Evolutionary conservation across 768 basidiomycete species (phyloP).

Genomic region (Termitomyces heimii): DNA sequence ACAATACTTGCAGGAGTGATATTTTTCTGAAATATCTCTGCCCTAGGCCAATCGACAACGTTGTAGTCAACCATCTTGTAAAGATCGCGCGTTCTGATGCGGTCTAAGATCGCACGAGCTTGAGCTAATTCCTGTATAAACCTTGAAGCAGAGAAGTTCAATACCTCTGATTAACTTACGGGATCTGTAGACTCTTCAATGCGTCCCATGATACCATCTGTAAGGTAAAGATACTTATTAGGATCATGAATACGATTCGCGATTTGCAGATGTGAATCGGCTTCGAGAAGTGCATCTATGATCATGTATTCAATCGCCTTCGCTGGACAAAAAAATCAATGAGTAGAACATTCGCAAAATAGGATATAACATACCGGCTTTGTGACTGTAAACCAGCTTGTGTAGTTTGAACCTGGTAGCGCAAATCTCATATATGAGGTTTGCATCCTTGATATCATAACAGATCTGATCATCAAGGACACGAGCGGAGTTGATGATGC

Average conservation of each 20-base stretch:
- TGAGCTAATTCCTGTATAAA: conserved; percentile 47
- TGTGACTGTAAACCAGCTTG: conserved; percentile 80
- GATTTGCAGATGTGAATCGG: conserved; percentile 60
- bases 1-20: conserved; percentile 42
- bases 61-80: conserved; percentile 70
- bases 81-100: conserved; percentile 57
- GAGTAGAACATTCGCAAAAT: neutral
- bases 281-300: conserved; percentile 64
- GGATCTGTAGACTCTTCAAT: conserved; percentile 52
- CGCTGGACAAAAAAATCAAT: conserved; percentile 31
- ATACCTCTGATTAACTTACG: conserved; percentile 20
- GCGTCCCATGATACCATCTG: conserved; percentile 56
- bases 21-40: conserved; percentile 26
- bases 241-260: conserved; percentile 47
- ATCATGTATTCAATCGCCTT: conserved; percentile 82
- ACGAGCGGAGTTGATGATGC: conserved; percentile 68
- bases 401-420: conserved; percentile 74
- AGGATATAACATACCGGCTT: conserved; percentile 43
- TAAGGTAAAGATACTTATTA: conserved; percentile 57
- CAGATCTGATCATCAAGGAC: conserved; percentile 74
- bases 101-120: conserved; percentile 55
- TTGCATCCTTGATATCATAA: conserved; percentile 78
- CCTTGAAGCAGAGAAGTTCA: neutral
- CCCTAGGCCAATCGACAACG: conserved; percentile 34
- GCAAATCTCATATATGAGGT: conserved; percentile 70